Evolutionary conservation across 2,329 filamentous ascomycete species (phyloP).

Genomic region (Epichloe sp.): DNA sequence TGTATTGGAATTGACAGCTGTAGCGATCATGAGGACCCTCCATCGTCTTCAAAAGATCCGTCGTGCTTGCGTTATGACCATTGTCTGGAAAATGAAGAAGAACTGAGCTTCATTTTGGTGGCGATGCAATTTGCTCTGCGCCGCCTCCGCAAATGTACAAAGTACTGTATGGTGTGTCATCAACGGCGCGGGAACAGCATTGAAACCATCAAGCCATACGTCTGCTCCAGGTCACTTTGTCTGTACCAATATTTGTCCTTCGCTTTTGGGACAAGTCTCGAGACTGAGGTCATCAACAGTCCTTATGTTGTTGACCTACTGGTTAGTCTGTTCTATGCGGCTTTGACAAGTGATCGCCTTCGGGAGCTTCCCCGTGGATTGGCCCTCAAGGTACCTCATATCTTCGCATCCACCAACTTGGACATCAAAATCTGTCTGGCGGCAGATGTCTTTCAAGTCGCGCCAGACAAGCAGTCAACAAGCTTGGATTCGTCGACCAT

Average conservation of each 20-base stretch:
- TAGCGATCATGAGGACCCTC: not conserved
- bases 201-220: constrained; percentile 62
- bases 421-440: not conserved
- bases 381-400: constrained; percentile 19
- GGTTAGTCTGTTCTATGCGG: constrained; percentile 65
- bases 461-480: not conserved
- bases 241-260: constrained; percentile 78
- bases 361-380: constrained; percentile 33
- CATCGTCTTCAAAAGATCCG: constrained; percentile 5
- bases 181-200: constrained; percentile 50
- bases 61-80: constrained; percentile 17
- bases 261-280: constrained; percentile 75
- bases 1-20: not conserved
- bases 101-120: constrained; percentile 38
- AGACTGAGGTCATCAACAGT: constrained; percentile 69
- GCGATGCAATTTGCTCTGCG: constrained; percentile 65
- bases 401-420: not conserved
- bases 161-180: constrained; percentile 82
- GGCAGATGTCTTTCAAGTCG: not conserved
- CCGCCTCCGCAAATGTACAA: constrained; percentile 66
- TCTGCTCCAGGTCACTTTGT: constrained; percentile 64
- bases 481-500: not conserved
- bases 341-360: constrained; percentile 28
- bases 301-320: constrained; percentile 77
- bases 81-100: constrained; percentile 15